Conservation (phyloP, 2,329 filamentous ascomycete genomes). For the Calonectria montana region DNA sequence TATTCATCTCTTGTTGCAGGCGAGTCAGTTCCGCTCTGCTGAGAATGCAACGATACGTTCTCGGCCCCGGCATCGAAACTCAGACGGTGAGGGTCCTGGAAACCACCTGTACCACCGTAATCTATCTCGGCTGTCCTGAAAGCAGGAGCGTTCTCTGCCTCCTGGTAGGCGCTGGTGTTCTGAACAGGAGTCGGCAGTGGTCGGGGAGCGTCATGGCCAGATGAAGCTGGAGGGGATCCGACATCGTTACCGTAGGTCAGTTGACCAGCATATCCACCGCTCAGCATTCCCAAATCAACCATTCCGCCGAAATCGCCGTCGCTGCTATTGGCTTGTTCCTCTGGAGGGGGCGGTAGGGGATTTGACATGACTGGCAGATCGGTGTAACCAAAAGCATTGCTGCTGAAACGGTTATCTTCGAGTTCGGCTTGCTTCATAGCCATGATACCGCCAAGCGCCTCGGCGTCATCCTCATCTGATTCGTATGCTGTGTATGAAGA, state of each 20-base stretch:
- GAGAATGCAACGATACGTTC: slow-evolving; percentile 67
- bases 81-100: slow-evolving; percentile 82
- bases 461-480: slow-evolving; percentile 81
- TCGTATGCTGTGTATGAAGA: slow-evolving; percentile 34
- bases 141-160: slow-evolving; percentile 49
- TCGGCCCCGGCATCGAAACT: slow-evolving; percentile 97
- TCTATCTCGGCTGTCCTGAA: slow-evolving; percentile 79
- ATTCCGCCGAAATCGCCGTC: slow-evolving; percentile 75
- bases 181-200: slow-evolving; percentile 61
- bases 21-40: slow-evolving; percentile 72
- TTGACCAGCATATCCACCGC: slow-evolving; percentile 74
- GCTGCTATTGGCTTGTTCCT: slow-evolving; percentile 64
- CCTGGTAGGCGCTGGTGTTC: slow-evolving; percentile 40
- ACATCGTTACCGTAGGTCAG: slow-evolving; percentile 63
- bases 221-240: slow-evolving; percentile 54
- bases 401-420: slow-evolving; percentile 69
- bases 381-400: slow-evolving; percentile 45
- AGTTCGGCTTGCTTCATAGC: slow-evolving; percentile 88
- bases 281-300: slow-evolving; percentile 80
- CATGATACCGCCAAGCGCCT: slow-evolving; percentile 85
- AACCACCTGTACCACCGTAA: slow-evolving; percentile 88
- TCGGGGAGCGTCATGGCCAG: slow-evolving; percentile 57
- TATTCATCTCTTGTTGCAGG: slow-evolving; percentile 77
- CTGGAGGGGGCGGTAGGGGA: slow-evolving; percentile 58
- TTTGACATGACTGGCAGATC: slow-evolving; percentile 46